phyloP scores from a whole-genome alignment of 2,329 filamentous ascomycete genomes.

The Penicillium expansum region DNA sequence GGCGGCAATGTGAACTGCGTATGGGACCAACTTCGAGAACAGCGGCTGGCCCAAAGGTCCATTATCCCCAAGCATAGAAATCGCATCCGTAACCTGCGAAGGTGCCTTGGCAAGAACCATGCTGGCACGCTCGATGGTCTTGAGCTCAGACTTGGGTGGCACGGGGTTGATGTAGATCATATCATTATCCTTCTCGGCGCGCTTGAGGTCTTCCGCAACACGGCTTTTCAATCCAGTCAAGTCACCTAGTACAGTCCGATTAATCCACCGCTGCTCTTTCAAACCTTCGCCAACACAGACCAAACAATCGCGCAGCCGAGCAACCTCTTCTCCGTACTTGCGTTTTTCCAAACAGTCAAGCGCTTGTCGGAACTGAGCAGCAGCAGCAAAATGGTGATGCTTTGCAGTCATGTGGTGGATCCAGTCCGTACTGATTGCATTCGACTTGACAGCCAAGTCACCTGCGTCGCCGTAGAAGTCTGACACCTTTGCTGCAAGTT shows the following conservation, averaged over 20 bases:
- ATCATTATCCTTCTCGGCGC: conserved; percentile 95
- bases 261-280: conserved; percentile 79
- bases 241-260: conserved; percentile 76
- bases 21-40: conserved; percentile 89
- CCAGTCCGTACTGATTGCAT: conserved; percentile 89
- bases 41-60: conserved; percentile 79
- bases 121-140: conserved; percentile 76
- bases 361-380: conserved; percentile 88
- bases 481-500: conserved; percentile 84
- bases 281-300: conserved; percentile 80
- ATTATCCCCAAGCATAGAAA: conserved; percentile 74
- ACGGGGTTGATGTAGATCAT: conserved; percentile 86
- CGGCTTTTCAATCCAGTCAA: conserved; percentile 77
- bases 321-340: conserved; percentile 93
- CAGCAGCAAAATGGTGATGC: conserved; percentile 93
- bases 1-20: conserved; percentile 89
- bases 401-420: conserved; percentile 98
- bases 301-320: conserved; percentile 77
- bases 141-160: conserved; percentile 83
- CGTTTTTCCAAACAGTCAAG: conserved; percentile 89
- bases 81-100: conserved; percentile 75
- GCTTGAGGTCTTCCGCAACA: conserved; percentile 81
- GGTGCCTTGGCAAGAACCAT: conserved; percentile 83
- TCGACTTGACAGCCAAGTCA: conserved; percentile 82
- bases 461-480: conserved; percentile 84